Evolutionary conservation across 1,139 yeast species (phyloP), one percentile per base, ranked within the genome.

Genomic region (Pneumocystis canis): DNA sequence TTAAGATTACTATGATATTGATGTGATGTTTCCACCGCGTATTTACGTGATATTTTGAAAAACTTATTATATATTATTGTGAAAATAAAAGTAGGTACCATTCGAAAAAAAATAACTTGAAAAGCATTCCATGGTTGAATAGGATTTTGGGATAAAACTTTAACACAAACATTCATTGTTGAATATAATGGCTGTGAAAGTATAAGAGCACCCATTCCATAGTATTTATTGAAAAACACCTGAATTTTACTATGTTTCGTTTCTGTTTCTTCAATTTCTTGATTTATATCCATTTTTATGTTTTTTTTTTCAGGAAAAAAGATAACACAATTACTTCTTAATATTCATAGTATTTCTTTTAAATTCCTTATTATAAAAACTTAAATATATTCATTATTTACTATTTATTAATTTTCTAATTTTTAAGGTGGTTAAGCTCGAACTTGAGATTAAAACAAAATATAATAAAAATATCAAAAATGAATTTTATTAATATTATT

Each of bases 81-180:
- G 41, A 84, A 80, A 1, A 76, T 63, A 66, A 82, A 81, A 0
- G 96, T 89, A 65, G 88, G 80, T 37, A 76, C 65, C 96, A 89
- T 89, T 63, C 97, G 79, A 5, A 81, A 83, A 69, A 87, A 81
- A 58, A 89, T 75, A 62, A 88, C 85, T 73, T 88, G 95, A 47
- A 87, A 74, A 0, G 96, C 94, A 70, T 85, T 84, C 67, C 87
- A 80, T 6, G 35, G 28, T 1, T 78, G 78, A 63, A 78, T 81
- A 31, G 79, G 76, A 67, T 85, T 87, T 1, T 86, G 81, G 65
- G 84, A 87, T 61, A 88, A 74, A 31, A 88, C 73, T 70, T 87
- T 85, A 67, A 94, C 85, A 5, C 87, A 79, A 14, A 85, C 80
- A 7, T 85, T 81, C 96, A 88, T 88, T 58, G 84, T 73, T 4